A percentile compares a stretch with the other conserved stretches of the same genome.
These are phyloP conservation scores for Calonectria pauciramosa DNA, from an alignment of 2,329 filamentous ascomycete genomes.

Conservation along the genomic window DNA sequence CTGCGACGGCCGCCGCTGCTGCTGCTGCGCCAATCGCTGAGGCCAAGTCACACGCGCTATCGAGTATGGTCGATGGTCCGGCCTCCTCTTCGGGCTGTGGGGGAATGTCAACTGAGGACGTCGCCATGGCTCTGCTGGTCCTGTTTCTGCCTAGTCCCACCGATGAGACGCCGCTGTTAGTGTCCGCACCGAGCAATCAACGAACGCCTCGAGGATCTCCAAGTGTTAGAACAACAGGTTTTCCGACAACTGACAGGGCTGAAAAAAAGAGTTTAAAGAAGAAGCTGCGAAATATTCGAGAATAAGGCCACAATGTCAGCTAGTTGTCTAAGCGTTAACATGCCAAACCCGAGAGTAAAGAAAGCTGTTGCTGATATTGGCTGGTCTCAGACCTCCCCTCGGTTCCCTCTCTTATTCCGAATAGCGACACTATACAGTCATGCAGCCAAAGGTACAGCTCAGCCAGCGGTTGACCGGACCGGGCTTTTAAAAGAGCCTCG, in stretches of 20 bases:
- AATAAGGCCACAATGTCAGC: neutral
- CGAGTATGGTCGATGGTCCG: conserved; percentile 38
- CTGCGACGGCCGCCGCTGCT: conserved; percentile 39
- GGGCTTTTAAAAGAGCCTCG: conserved; percentile 35
- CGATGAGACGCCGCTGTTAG: neutral
- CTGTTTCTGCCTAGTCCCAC: neutral
- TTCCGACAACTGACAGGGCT: neutral
- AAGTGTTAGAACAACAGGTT: neutral
- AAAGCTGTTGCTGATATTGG: conserved; percentile 22
- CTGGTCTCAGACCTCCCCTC: neutral
- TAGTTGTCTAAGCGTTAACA: neutral
- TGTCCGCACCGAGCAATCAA: neutral
- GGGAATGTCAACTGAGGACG: conserved; percentile 43
- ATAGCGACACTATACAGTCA: conserved; percentile 17
- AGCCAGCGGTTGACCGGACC: conserved; percentile 42
- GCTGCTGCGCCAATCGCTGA: conserved; percentile 44
- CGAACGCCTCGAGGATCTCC: neutral
- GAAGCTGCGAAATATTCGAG: neutral
- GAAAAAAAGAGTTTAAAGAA: neutral
- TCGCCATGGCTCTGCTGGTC: conserved; percentile 37
- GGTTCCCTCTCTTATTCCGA: conserved; percentile 36
- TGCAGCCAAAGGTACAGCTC: conserved; percentile 27
- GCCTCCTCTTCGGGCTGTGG: conserved; percentile 44
- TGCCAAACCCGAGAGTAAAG: neutral
- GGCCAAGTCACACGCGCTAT: conserved; percentile 43